Evolutionary conservation across 257 asterid genomes (phyloP).

Genomic region (Avicennia marina): DNA sequence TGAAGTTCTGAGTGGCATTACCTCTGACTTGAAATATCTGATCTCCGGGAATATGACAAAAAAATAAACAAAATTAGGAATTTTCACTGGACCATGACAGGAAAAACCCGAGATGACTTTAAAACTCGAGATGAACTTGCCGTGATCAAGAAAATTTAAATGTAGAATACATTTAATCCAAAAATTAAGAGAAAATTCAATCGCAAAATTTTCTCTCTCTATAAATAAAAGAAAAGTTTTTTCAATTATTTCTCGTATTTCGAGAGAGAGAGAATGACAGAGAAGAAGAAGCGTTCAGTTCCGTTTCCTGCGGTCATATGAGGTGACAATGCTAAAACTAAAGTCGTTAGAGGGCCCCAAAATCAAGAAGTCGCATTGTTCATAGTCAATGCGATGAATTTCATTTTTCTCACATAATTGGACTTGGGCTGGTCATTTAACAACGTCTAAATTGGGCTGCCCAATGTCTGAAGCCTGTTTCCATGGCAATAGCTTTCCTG

Average conservation of each 20-base stretch:
- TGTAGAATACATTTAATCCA: slow-evolving; percentile 15
- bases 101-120: slow-evolving; percentile 12
- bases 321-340: slow-evolving; percentile 15
- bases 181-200: slow-evolving; percentile 4
- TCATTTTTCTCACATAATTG: no score
- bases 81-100: slow-evolving; percentile 11
- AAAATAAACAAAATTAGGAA: not conserved
- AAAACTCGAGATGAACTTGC: slow-evolving; percentile 15
- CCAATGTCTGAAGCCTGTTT: no score
- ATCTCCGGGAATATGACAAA: slow-evolving; percentile 19
- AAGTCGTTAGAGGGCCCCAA: no score
- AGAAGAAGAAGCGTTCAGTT: not conserved
- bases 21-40: slow-evolving; percentile 27
- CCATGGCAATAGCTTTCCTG: no score
- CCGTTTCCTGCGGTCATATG: slow-evolving; percentile 26
- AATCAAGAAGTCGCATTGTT: no score
- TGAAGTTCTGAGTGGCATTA: slow-evolving; percentile 24
- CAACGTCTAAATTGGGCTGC: no score
- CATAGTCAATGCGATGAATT: no score
- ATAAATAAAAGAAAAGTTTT: not conserved
- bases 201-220: slow-evolving; percentile 11
- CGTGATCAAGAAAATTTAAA: slow-evolving; percentile 23
- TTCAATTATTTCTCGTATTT: slow-evolving; percentile 18
- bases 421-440: no score
- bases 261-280: slow-evolving; percentile 4